phyloP scores from a whole-genome alignment of 1,284 basidiomycete species.

The Fistulinella cinereoalba region DNA sequence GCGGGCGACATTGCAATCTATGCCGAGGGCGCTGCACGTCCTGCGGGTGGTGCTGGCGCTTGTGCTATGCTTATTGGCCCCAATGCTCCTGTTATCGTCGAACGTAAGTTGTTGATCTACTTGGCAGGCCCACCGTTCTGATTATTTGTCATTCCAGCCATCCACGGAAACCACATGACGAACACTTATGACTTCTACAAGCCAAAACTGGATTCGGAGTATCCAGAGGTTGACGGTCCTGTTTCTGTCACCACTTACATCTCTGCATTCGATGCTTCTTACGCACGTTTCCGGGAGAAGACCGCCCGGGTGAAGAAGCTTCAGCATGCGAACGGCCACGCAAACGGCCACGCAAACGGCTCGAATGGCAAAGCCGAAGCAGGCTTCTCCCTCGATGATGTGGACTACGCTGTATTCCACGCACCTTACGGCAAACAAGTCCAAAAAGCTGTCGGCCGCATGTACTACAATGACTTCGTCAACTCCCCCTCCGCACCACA shows the following conservation, averaged over 20 bases:
- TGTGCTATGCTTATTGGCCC: conserved; percentile 95
- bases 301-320: conserved; percentile 64
- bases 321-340: conserved; percentile 36
- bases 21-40: conserved; percentile 92
- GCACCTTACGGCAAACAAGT: conserved; percentile 98
- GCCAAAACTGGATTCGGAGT: conserved; percentile 88
- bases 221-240: conserved; percentile 97
- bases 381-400: conserved; percentile 69
- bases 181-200: conserved; percentile 99
- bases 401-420: conserved; percentile 93
- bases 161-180: conserved; percentile 96
- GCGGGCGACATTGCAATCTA: conserved; percentile 98
- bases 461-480: conserved; percentile 92
- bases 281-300: conserved; percentile 86
- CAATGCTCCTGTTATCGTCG: conserved; percentile 90
- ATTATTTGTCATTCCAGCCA: conserved; percentile 63
- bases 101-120: conserved; percentile 67
- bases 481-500: conserved; percentile 69
- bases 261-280: conserved; percentile 89
- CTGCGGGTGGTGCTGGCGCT: conserved; percentile 96
- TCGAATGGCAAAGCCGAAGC: conserved; percentile 31
- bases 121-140: conserved; percentile 5
- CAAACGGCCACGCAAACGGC: conserved; percentile 3
- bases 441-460: conserved; percentile 94
- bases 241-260: conserved; percentile 96